Conservation (phyloP, 106 monocot genomes). For the Acorus gramineus region DNA sequence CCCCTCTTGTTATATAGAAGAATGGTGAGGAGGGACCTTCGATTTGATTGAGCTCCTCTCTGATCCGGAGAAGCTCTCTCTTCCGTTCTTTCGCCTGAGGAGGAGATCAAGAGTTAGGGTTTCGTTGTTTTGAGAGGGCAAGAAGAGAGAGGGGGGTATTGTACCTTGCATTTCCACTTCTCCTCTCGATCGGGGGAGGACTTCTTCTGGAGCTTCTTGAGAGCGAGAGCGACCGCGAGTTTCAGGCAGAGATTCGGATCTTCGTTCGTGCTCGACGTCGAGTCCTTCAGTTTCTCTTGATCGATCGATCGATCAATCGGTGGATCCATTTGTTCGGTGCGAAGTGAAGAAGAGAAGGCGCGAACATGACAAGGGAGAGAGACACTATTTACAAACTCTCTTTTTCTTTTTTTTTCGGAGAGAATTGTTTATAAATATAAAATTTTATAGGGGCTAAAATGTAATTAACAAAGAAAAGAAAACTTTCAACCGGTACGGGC, state of each 20-base stretch:
- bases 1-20: too few species aligned
- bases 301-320: too few species aligned
- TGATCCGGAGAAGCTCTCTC: conserved; percentile 56
- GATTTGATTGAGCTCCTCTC: conserved; percentile 74
- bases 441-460: too few species aligned
- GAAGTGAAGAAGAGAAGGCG: too few species aligned
- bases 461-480: too few species aligned
- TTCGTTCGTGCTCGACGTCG: conserved; percentile 7
- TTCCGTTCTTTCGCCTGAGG: conserved; percentile 85
- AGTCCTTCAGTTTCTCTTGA: neutral
- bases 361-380: too few species aligned
- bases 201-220: conserved; percentile 33
- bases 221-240: conserved; percentile 61
- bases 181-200: conserved; percentile 11
- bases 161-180: conserved; percentile 76
- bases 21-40: conserved; percentile 26
- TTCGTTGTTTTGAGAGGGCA: neutral
- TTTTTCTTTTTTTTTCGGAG: too few species aligned
- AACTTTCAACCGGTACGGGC: too few species aligned
- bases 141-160: neutral
- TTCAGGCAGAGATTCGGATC: conserved; percentile 35
- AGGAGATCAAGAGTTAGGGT: neutral
- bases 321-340: too few species aligned
- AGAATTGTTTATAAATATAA: too few species aligned
- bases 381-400: too few species aligned